Evolutionary conservation across 139 green algal species (phyloP).

Genomic region (Limnomonas spitsbergensis): DNA sequence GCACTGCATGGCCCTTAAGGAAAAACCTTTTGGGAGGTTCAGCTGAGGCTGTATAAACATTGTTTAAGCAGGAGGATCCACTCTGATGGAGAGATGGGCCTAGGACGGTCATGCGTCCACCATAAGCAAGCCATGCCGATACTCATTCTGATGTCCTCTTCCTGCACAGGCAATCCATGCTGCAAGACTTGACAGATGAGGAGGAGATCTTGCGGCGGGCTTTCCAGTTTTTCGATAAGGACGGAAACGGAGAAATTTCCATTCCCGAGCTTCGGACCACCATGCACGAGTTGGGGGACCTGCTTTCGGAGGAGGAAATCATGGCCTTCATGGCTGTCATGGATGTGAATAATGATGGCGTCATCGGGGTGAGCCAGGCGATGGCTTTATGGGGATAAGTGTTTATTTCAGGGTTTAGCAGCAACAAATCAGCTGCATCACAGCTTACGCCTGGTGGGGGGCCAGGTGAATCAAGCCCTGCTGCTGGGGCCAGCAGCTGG

Average conservation of each 20-base stretch:
- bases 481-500: not conserved
- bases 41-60: too few relatives aligned
- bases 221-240: slow-evolving; percentile 59
- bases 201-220: slow-evolving; percentile 48
- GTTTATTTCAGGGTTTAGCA: not conserved
- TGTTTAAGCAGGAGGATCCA: too few relatives aligned
- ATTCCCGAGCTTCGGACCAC: slow-evolving; percentile 44
- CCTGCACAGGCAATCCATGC: slow-evolving; percentile 47
- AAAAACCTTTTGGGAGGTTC: too few relatives aligned
- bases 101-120: too few relatives aligned
- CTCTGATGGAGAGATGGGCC: too few relatives aligned
- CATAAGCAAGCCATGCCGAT: too few relatives aligned
- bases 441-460: not conserved
- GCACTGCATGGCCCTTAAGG: too few relatives aligned
- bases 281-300: slow-evolving; percentile 53
- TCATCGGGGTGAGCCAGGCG: slow-evolving; percentile 46
- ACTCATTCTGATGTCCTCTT: too few relatives aligned
- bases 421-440: not conserved
- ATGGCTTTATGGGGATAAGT: not conserved
- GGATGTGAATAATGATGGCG: slow-evolving; percentile 55
- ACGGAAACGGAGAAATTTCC: slow-evolving; percentile 38
- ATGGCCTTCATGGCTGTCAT: slow-evolving; percentile 35
- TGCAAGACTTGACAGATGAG: slow-evolving; percentile 46
- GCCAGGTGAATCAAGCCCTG: too few relatives aligned
- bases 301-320: slow-evolving; percentile 57